phyloP scores from a whole-genome alignment of 306 rosid genomes.

The Dryas octopetala region DNA sequence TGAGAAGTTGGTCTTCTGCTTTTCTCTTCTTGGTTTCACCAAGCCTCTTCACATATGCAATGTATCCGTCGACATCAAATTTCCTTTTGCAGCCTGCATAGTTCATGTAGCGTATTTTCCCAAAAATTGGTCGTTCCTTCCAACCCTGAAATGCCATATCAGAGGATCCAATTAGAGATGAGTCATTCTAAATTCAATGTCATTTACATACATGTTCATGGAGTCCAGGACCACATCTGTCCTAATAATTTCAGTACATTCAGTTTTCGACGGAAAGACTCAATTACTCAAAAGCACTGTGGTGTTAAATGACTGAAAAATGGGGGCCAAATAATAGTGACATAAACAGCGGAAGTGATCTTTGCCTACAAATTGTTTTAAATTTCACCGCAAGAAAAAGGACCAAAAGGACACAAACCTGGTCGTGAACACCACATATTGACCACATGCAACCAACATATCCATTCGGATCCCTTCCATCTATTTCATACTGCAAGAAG shows the following conservation, averaged over 20 bases:
- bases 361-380: too few relatives aligned
- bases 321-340: too few relatives aligned
- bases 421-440: constrained; percentile 90
- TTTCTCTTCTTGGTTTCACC: constrained; percentile 66
- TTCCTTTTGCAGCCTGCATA: constrained; percentile 93
- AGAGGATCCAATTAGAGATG: background rate
- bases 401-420: constrained; percentile 47
- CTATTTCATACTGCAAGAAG: constrained; percentile 73
- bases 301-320: background rate
- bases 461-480: constrained; percentile 94
- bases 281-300: background rate
- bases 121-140: constrained; percentile 77
- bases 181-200: background rate
- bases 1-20: constrained; percentile 38
- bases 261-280: background rate
- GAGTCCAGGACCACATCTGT: background rate
- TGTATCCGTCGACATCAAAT: constrained; percentile 77
- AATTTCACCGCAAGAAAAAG: background rate
- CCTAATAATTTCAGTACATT: background rate
- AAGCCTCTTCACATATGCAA: constrained; percentile 53
- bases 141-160: constrained; percentile 62
- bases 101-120: constrained; percentile 94
- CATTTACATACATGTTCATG: background rate
- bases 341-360: too few relatives aligned
- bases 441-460: constrained; percentile 99